A percentile compares a stretch with the other conserved stretches of the same genome.
Evolutionary conservation across 148 eudicot species (phyloP).

Genomic region (Fagopyrum tataricum): DNA sequence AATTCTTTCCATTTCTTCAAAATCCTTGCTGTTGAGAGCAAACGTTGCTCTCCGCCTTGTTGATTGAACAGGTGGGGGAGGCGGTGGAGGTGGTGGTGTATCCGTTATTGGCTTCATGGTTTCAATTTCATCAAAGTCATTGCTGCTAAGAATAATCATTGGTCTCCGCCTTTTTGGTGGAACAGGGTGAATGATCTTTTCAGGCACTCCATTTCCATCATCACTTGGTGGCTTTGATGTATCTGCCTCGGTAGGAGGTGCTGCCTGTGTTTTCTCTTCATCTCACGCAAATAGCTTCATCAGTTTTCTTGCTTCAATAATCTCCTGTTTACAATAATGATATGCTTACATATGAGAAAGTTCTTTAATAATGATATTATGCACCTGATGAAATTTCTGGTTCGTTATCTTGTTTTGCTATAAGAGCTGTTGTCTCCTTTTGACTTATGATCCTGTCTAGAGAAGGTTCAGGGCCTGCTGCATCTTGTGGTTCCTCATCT

Average conservation of each 20-base stretch:
- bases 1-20: constrained; percentile 14
- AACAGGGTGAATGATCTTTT: constrained; percentile 29
- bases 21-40: not conserved
- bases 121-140: constrained; percentile 10
- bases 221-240: not conserved
- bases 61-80: constrained; percentile 32
- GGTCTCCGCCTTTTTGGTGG: constrained; percentile 24
- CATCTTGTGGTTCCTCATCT: not conserved
- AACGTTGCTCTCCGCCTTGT: constrained; percentile 16
- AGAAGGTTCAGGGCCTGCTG: not conserved
- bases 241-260: not conserved
- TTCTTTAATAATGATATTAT: not conserved
- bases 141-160: not conserved
- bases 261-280: not conserved
- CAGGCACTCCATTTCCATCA: constrained; percentile 21
- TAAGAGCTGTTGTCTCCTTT: not conserved
- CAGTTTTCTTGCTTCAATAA: constrained; percentile 1
- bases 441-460: not conserved
- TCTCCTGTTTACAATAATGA: not conserved
- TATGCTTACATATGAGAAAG: not conserved
- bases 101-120: constrained; percentile 19
- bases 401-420: not conserved
- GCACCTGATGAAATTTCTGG: constrained; percentile 9
- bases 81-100: constrained; percentile 17
- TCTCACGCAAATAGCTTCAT: constrained; percentile 8